These are phyloP conservation scores for Kodamaea ohmeri DNA, from an alignment of 1,139 yeast genomes.

Conservation along the genomic window DNA sequence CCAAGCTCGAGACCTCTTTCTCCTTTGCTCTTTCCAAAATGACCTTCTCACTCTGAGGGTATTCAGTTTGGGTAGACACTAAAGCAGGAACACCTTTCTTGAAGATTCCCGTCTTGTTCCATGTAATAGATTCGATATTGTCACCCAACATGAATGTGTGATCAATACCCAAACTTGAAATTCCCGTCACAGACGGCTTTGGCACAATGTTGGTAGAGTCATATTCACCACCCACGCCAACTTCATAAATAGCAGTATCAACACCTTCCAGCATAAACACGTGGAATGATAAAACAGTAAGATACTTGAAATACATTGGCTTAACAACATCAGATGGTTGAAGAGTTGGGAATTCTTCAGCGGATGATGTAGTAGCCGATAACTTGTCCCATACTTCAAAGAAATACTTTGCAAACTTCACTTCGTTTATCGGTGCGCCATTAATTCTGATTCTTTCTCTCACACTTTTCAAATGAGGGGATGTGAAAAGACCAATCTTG, in stretches of 20 bases:
- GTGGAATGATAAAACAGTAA: slow-evolving; percentile 88
- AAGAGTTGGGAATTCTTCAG: slow-evolving; percentile 66
- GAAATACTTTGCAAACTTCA: slow-evolving; percentile 79
- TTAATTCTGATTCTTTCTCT: slow-evolving; percentile 88
- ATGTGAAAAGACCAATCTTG: slow-evolving; percentile 86
- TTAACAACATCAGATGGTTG: slow-evolving; percentile 59
- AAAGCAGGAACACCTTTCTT: slow-evolving; percentile 67
- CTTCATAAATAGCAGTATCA: slow-evolving; percentile 92
- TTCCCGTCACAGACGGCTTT: slow-evolving; percentile 82
- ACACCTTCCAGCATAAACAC: slow-evolving; percentile 84
- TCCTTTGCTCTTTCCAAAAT: slow-evolving; percentile 66
- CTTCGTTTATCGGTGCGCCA: slow-evolving; percentile 81
- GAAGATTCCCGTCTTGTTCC: slow-evolving; percentile 96
- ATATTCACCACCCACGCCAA: slow-evolving; percentile 96
- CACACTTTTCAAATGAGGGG: slow-evolving; percentile 92
- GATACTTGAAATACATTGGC: slow-evolving; percentile 91
- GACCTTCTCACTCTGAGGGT: slow-evolving; percentile 50
- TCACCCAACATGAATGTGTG: slow-evolving; percentile 87
- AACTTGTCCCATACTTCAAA: slow-evolving; percentile 91
- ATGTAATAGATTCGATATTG: slow-evolving; percentile 85
- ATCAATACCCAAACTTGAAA: slow-evolving; percentile 85
- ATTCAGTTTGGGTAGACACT: slow-evolving; percentile 55
- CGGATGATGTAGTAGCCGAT: slow-evolving; percentile 55
- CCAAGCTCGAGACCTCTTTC: slow-evolving; percentile 47
- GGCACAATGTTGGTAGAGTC: slow-evolving; percentile 90